Base-by-base conservation (phyloP, 2,329 filamentous ascomycete genomes). In the Diaporthe vexans region DNA sequence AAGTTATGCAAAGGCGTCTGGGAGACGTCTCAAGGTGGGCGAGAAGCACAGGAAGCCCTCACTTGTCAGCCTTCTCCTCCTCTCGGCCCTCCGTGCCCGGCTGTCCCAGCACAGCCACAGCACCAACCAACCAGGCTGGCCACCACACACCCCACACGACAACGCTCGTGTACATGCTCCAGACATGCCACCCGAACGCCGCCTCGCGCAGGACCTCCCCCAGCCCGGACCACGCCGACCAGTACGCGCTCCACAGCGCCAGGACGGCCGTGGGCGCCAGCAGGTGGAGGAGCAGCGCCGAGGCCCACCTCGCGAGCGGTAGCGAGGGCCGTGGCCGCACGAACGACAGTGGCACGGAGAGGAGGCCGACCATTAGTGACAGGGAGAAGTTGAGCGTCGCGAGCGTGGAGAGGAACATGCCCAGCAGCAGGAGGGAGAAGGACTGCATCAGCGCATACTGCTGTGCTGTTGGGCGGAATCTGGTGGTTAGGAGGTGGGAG, bases 351-450 rank as follows among this genome's bases (percentile, higher is more conserved):
- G 96, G 96, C 4, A 90, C 86, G 57, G 94, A 91, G 59, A 96
- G 85, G 2, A 98, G 85, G 51, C 97, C 97, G 68, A 98, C 87
- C 51, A 98, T 87, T 81, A 98, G 93, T 63, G 95, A 92, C 19
- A 98, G 91, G 4, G 94, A 95, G 87, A 99, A 99, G 84, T 99
- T 99, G 69, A 99, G 90, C 0, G 96, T 99, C 3, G 97, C 96
- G 17, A 99, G 92, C 0, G 95, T 93, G 17, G 95, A 95, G 77
- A 99, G 91, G 79, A 95, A 95, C 86, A 98, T 94, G 79, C 97
- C 97, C 0, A 98, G 90, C 13, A 97, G 88, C 17, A 99, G 91
- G n/a, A 98, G 90, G 8, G 95, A 97, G 86, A 98, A 95, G 74
- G 93, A 97, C 81, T 97, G 95, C 77, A 95, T 91, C 69, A 98